Evolutionary conservation across 2,329 filamentous ascomycete genomes (phyloP), one percentile per base, ranked within the genome.

Genomic region (Sarocladium strictum): DNA sequence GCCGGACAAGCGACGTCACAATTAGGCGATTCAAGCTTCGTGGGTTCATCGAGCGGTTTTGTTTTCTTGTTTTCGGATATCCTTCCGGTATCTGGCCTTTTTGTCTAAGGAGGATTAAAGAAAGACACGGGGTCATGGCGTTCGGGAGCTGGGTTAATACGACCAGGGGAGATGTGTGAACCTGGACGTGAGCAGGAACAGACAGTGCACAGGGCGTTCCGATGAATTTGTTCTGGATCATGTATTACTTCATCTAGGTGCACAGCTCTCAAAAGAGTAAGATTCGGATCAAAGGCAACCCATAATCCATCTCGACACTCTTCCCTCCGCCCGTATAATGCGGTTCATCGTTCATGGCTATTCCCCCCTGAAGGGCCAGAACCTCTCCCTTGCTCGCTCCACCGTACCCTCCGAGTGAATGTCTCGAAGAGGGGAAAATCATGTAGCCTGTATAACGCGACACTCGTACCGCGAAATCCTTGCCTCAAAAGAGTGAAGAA

Each of bases 211-310:
- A 17, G 3, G 43, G 43, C 43, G 43, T 47, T 47, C 14, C 23
- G n/a, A 10, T 47, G 27, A 24, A n/a, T 27, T 47, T 12, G 3
- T 47, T 47, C 10, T 7, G n/a, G 24, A 47, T 27, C 24, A 29
- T 47, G 43, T 47, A 47, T 47, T 47, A 47, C 43, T 9, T 23
- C 29, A 29, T n/a, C 43, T 47, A 47, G 43, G 24, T 24, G 10
- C 24, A 47, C 23, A 17, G 14, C 21, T 29, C 29, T 27, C 23
- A 17, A 27, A 17, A 27, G 21, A 47, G 23, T 24, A 27, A 26
- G 7, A 26, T n/a, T 47, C 21, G 23, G 43, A 47, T 23, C 21
- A 27, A 12, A 24, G 43, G 7, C 6, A 32, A 32, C 6, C 29
- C 29, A n/a, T n/a, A n/a, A n/a, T n/a, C 29, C 12, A 7, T 32